Evolutionary conservation across 257 asterid genomes (phyloP), one percentile per base, ranked within the genome.

Genomic region (Jacaranda copaia): DNA sequence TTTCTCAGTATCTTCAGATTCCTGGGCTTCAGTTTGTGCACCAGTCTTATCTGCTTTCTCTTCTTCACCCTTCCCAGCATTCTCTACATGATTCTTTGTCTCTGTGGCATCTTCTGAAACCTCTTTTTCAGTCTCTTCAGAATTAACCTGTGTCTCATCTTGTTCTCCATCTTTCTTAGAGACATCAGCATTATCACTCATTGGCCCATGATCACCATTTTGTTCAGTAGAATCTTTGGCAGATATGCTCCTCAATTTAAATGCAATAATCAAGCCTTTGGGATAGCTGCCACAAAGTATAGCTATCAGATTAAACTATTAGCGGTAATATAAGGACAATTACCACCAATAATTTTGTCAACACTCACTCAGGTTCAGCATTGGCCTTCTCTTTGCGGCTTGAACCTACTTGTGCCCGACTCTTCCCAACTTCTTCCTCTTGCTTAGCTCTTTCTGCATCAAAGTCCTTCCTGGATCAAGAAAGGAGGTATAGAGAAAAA

Each of bases 241-340:
- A 20, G 88, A 82, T 69, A 83, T 85, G 53, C 84, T 88, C 88
- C 87, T 96, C 85, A 96, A 79, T 63, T 83, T 90, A 81, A 96
- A 91, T 43, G 97, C 88, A 74, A 96, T 87, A 74, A 93, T 92
- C 79, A 96, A 81, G 72, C 97, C 97, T 81, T 85, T 91, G 8
- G 99, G 98, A 43, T 89, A 96, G 79, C 98, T 93, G 96, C 85
- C 62, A 87, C 68, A 62, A 78, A 25, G 19, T 65, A 73, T 19
- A 46, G 2, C 16, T 39, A 72, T 70, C 56, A 57, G 60, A 68
- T 79, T 76, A 75, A 35, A 67, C 19, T 9, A 49, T 15, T 18
- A 35, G 13, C 68, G 19, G 60, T 82, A 57, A 73, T 38, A 66
- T 4, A 51, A 77, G 51, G 51, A 56, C 9, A 25, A 70, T 6